Evolutionary conservation across 2,329 filamentous ascomycete genomes (phyloP), one percentile per base, ranked within the genome.

Genomic region (Didymella exigua): DNA sequence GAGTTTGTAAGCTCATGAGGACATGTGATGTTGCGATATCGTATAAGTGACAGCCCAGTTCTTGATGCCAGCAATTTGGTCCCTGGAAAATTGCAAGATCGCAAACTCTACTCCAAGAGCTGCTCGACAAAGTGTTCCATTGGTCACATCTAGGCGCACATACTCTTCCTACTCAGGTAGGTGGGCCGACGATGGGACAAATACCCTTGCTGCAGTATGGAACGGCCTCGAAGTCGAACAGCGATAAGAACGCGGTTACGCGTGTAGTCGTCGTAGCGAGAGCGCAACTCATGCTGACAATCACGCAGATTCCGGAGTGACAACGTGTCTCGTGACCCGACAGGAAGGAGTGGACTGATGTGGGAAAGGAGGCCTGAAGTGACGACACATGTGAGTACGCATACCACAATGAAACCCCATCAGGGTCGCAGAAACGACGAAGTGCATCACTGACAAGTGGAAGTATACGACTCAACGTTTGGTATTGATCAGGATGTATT

Each of bases 1-100:
- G 21, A 18, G 45, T 54, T 54, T 49, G 45, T 54, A 49, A 54
- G 45, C 51, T 49, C 21, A 9, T 36, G 9, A 38, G 19, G 36
- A 7, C 19, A 24, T n/a, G 36, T 24, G 21, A 3, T 19, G 36
- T 45, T n/a, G 45, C 44, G 41, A 34, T 33, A 49, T 40, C n/a
- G 31, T n/a, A 3, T 27, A 19, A 40, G 33, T 11, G 11, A n/a
- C 23, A 53, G 23, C 29, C 37, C 31, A 7, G 24, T 14, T n/a
- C 16, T 38, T 21, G 14, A 26, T 54, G 38, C 43, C 37, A 54
- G 37, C 44, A 47, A 29, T 21, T n/a, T 24, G n/a, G 19, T 29
- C 14, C 19, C 38, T 2, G 19, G 30, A 29, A 10, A 5, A 14
- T 21, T n/a, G 11, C 26, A 44, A 26, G 26, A 38, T 21, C 33